Evolutionary conservation across 2,329 filamentous ascomycete genomes (phyloP), one percentile per base, ranked within the genome.

Genomic region (Colletotrichum trifolii): DNA sequence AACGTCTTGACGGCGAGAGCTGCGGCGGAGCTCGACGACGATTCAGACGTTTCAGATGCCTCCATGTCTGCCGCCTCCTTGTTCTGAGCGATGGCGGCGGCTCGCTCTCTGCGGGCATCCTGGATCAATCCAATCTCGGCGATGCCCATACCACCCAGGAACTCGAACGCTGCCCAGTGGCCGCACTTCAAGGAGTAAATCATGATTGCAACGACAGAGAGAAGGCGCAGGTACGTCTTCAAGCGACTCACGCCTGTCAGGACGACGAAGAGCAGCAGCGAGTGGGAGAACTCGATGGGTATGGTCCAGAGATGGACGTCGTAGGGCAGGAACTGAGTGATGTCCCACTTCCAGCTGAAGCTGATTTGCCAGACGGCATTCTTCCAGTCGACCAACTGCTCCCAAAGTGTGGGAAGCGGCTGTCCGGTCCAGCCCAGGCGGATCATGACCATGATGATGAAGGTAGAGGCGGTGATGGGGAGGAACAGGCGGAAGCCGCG

Each of bases 271-370:
- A 82, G 69, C 25, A 81, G 69, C 75, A 83, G 76, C 8, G 81
- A 83, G 69, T 81, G 77, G 34, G 74, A 78, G 56, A 82, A 79
- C 60, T 84, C 81, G 60, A 82, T 76, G 1, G 82, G 79, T 15
- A 84, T 82, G 2, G 82, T 83, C 82, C 81, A 84, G 13, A 83
- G 73, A 57, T 83, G 81, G 8, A 78, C 71, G 63, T 82, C 79
- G 64, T 82, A 83, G 6, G 59, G 64, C 6, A 69, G 67, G 2
- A 60, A 55, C 46, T 73, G 73, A 25, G 69, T 70, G 2, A 62
- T 60, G 15, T 76, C 72, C 71, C 72, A 75, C n/a, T 66, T 61
- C 73, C 73, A 75, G 7, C 71, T 71, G 38, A 70, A 71, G 15
- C 67, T 65, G 9, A 73, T 69, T 10, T 69, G 66, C 61, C 68